Evolutionary conservation across 192 early-diverging fungal species (phyloP), one percentile per base, ranked within the genome.

Genomic region (Rhizophagus clarus): DNA sequence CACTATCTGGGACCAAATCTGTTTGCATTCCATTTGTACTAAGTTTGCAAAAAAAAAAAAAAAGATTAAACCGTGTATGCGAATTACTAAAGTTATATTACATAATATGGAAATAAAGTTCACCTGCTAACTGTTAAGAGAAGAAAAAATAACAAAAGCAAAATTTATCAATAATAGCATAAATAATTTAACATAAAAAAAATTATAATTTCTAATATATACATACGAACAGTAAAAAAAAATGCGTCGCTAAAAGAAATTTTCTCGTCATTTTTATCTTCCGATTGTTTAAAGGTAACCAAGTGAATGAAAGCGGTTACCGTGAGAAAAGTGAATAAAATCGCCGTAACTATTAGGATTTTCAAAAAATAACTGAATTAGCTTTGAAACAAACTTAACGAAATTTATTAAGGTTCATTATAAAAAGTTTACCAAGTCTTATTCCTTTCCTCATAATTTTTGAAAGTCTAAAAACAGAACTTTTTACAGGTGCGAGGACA

Each of bases 251-350:
- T 85, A 40, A 89, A 91, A 34, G 40, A 71, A 31, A 72, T 51
- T n/a, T 86, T 83, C 77, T 86, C 82, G 61, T 86, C 83, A 68
- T 84, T 77, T 49, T 83, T 81, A 83, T 78, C 76, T 76, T 87
- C 84, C 76, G 85, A 82, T 84, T 92, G 90, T 80, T 88, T 88
- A 76, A 84, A 90, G 8, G 92, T 85, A 81, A 89, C 87, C 14
- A 90, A 83, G 60, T 94, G 93, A 14, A 92, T 90, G 72, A 90
- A 90, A 34, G 91, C 93, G 0, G 93, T 88, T 67, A 94, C 92
- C 3, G 91, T 91, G 66, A 93, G 81, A 51, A 94, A 85, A 1
- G 92, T 93, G 60, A 90, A 89, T 40, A 93, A 88, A 69, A 94
- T 92, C 1, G 91, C 86, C 0, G 90, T 85, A 40, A 86, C 81